A percentile compares a stretch with the other conserved stretches of the same genome.
These are phyloP conservation scores for Eucalyptus cloeziana DNA, from an alignment of 345 rosid species.

Conservation along the genomic window DNA sequence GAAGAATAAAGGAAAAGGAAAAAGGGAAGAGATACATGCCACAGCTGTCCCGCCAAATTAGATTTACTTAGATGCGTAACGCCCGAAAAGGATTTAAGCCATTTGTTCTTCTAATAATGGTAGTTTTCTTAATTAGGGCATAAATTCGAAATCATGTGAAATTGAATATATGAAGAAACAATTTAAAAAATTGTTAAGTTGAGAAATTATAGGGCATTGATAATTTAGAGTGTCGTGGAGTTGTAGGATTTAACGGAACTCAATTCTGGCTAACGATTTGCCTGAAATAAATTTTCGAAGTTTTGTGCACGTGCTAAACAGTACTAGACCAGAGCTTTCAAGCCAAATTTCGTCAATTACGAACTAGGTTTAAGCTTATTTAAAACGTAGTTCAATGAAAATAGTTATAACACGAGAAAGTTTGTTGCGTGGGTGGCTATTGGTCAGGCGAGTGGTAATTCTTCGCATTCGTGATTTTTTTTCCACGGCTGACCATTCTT, in stretches of 20 bases:
- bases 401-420: neutral
- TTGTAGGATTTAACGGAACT: neutral
- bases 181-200: too few relatives aligned
- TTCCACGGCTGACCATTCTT: neutral
- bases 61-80: neutral
- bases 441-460: neutral
- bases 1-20: too few relatives aligned
- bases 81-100: neutral
- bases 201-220: neutral
- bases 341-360: neutral
- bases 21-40: neutral
- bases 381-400: neutral
- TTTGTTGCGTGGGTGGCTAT: neutral
- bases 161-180: neutral
- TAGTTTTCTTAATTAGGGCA: neutral
- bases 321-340: neutral
- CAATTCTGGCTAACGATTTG: neutral
- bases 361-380: too few relatives aligned
- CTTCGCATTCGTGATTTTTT: neutral
- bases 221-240: neutral
- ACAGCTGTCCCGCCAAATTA: neutral
- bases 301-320: neutral
- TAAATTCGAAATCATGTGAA: neutral
- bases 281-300: too few relatives aligned
- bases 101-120: neutral